These are phyloP conservation scores for Annulohypoxylon moriforme DNA, from an alignment of 495 filamentous ascomycete species.

Conservation along the genomic window DNA sequence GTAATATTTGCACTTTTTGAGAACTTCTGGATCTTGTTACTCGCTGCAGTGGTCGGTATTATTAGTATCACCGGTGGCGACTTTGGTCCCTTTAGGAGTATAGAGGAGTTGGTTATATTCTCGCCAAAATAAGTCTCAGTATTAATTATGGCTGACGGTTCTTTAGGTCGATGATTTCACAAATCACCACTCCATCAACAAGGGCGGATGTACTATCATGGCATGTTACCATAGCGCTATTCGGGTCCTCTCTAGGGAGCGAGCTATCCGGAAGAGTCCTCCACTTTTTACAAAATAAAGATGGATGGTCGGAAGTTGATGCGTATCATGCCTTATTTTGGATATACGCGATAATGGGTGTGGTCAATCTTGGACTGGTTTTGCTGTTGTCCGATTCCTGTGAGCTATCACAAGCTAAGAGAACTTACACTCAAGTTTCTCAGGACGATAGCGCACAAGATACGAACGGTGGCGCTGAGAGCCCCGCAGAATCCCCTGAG, in stretches of 20 bases:
- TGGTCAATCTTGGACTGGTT: slow-evolving; percentile 72
- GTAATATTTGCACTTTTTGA: slow-evolving; percentile 72
- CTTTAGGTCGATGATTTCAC: slow-evolving; percentile 72
- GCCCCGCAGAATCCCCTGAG: slow-evolving; percentile 27
- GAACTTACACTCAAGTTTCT: slow-evolving; percentile 59
- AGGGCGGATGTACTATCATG: slow-evolving; percentile 84
- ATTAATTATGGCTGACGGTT: slow-evolving; percentile 12
- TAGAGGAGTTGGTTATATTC: slow-evolving; percentile 70
- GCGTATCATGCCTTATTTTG: slow-evolving; percentile 79
- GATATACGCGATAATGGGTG: slow-evolving; percentile 73
- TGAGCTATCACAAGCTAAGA: slow-evolving; percentile 61
- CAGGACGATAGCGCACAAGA: slow-evolving; percentile 43
- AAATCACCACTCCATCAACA: slow-evolving; percentile 69
- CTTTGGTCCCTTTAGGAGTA: slow-evolving; percentile 83
- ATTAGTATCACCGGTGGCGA: slow-evolving; percentile 86
- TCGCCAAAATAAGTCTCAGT: background rate
- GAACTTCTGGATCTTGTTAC: slow-evolving; percentile 80
- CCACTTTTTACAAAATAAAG: slow-evolving; percentile 58
- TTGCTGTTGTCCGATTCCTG: slow-evolving; percentile 68
- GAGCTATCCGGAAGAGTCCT: slow-evolving; percentile 74
- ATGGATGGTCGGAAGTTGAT: slow-evolving; percentile 65
- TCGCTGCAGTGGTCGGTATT: slow-evolving; percentile 81
- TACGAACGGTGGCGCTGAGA: slow-evolving; percentile 12
- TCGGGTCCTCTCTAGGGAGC: slow-evolving; percentile 74
- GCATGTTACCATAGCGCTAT: slow-evolving; percentile 70